Evolutionary conservation across 2,329 filamentous ascomycete genomes (phyloP).

Genomic region (Capronia americana): DNA sequence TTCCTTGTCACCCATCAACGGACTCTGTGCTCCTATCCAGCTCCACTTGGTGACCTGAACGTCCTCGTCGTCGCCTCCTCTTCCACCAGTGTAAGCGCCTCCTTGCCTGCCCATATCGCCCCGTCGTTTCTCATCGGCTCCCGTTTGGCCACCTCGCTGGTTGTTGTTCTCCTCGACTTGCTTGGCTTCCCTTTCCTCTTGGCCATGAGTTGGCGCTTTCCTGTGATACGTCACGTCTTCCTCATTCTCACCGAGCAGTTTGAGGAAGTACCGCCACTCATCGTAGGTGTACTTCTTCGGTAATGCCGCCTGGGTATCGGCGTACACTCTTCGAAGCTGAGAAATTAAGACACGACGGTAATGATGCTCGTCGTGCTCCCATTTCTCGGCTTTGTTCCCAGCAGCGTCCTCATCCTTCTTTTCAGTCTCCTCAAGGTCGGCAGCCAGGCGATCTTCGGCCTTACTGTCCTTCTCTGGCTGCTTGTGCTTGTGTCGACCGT

Average conservation of each 20-base stretch:
- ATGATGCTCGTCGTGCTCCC: slow-evolving; percentile 53
- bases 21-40: slow-evolving; percentile 50
- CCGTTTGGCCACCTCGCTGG: neutral
- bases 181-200: slow-evolving; percentile 16
- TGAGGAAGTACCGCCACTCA: slow-evolving; percentile 59
- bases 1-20: slow-evolving; percentile 49
- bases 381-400: slow-evolving; percentile 49
- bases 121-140: neutral
- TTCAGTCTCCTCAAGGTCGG: slow-evolving; percentile 52
- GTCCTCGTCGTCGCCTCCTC: slow-evolving; percentile 5
- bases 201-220: slow-evolving; percentile 11
- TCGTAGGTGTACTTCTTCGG: slow-evolving; percentile 49
- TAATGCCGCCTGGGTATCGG: slow-evolving; percentile 44
- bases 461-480: slow-evolving; percentile 10
- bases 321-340: slow-evolving; percentile 49
- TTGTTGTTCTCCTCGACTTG: slow-evolving; percentile 12
- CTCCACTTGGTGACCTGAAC: slow-evolving; percentile 43
- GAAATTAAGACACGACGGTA: slow-evolving; percentile 51
- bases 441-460: slow-evolving; percentile 44
- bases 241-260: slow-evolving; percentile 55
- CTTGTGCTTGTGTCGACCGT: slow-evolving; percentile 24
- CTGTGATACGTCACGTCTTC: slow-evolving; percentile 46
- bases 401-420: slow-evolving; percentile 51
- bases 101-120: slow-evolving; percentile 5
- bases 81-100: neutral